These are phyloP conservation scores for Mycosphaerella sp. DNA, from an alignment of 2,329 filamentous ascomycete genomes.

Conservation along the genomic window DNA sequence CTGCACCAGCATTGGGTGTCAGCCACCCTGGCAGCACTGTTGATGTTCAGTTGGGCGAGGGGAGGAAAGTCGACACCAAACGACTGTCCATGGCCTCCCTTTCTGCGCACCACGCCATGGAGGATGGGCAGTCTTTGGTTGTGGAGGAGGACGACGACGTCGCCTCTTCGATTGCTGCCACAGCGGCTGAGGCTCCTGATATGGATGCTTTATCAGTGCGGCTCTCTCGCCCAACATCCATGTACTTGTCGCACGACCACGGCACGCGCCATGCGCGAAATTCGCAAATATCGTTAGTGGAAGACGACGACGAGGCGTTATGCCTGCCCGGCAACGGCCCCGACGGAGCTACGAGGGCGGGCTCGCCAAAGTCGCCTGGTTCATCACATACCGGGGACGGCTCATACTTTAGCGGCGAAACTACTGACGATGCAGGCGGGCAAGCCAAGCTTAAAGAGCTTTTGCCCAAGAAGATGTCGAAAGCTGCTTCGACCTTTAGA, in stretches of 20 bases:
- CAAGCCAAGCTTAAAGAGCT: conserved; percentile 47
- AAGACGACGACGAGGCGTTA: conserved; percentile 21
- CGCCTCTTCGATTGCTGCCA: conserved; percentile 22
- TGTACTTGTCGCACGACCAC: conserved; percentile 11
- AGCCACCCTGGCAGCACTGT: conserved; percentile 5
- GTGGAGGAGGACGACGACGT: conserved; percentile 35
- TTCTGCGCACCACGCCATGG: conserved; percentile 11
- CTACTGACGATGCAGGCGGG: neutral
- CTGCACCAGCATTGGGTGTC: conserved; percentile 11
- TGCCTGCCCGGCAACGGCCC: conserved; percentile 12
- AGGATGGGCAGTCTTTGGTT: conserved; percentile 25
- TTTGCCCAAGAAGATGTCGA: conserved; percentile 66
- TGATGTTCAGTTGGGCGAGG: conserved; percentile 4
- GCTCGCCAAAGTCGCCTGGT: conserved; percentile 6
- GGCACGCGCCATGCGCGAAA: neutral
- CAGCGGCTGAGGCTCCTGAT: conserved; percentile 21
- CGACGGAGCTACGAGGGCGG: neutral
- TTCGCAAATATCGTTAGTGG: conserved; percentile 15
- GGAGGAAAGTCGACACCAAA: conserved; percentile 7
- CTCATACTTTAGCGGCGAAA: conserved; percentile 2
- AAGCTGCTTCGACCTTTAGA: conserved; percentile 72
- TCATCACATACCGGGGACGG: conserved; percentile 8
- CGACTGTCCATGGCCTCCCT: conserved; percentile 17
- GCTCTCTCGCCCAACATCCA: conserved; percentile 16
- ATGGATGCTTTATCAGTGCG: conserved; percentile 18